A percentile compares a stretch with the other conserved stretches of the same genome.
phyloP scores from a whole-genome alignment of 1,284 basidiomycete species.

The Gomphus sp. region DNA sequence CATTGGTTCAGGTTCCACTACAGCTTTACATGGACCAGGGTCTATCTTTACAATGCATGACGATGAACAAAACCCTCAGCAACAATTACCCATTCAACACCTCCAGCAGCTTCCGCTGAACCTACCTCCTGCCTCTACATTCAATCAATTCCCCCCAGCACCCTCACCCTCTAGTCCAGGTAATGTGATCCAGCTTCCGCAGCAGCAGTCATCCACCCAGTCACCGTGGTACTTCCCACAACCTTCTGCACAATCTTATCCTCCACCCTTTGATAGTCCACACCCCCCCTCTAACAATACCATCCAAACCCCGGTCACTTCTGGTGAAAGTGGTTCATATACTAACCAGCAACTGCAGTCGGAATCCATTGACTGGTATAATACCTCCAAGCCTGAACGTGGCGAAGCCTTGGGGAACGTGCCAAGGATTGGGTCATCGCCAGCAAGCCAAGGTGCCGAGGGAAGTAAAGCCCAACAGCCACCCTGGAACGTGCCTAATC shows the following conservation, averaged over 20 bases:
- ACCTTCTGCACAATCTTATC: conserved; percentile 26
- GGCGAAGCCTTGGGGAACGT: conserved; percentile 39
- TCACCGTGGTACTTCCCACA: conserved; percentile 28
- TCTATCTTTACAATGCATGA: neutral
- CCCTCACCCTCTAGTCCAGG: neutral
- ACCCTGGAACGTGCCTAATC: conserved; percentile 1
- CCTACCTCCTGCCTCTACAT: neutral
- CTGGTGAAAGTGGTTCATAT: conserved; percentile 1
- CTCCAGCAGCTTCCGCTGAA: neutral
- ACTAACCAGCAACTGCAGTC: conserved; percentile 14
- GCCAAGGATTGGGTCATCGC: conserved; percentile 12
- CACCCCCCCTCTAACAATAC: conserved; percentile 24
- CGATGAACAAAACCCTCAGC: neutral
- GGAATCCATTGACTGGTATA: conserved; percentile 37
- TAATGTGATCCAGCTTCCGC: neutral
- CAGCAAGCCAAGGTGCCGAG: neutral
- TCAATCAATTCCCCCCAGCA: neutral
- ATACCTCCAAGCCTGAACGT: conserved; percentile 32
- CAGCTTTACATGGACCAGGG: neutral
- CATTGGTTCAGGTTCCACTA: neutral
- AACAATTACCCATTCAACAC: neutral
- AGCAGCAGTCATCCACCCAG: conserved; percentile 16
- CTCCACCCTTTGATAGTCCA: conserved; percentile 32
- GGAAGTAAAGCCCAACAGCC: neutral
- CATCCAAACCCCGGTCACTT: conserved; percentile 16